These are phyloP conservation scores for Fusarium sp. DNA, from an alignment of 2,329 filamentous ascomycete genomes.

Conservation along the genomic window DNA sequence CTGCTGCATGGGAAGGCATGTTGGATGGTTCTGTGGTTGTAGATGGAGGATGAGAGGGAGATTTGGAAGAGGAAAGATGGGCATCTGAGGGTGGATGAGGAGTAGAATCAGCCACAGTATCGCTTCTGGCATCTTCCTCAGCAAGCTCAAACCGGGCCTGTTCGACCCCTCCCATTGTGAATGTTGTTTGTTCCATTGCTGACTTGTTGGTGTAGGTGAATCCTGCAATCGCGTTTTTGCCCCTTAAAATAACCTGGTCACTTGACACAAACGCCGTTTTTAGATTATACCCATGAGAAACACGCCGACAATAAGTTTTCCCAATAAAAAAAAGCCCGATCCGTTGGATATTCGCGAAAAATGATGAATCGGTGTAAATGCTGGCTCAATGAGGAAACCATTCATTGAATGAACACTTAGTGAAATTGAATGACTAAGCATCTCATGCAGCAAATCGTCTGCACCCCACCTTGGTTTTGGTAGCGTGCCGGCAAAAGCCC, in stretches of 20 bases:
- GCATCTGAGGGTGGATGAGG: conserved; percentile 34
- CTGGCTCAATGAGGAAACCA: conserved; percentile 2
- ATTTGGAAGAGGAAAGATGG: conserved; percentile 42
- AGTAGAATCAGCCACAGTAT: conserved; percentile 40
- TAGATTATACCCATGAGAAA: conserved; percentile 5
- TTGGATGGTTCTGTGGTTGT: conserved; percentile 48
- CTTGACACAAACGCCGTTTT: conserved; percentile 29
- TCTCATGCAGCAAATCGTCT: background rate
- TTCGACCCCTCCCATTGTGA: conserved; percentile 41
- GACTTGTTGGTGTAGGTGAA: conserved; percentile 13
- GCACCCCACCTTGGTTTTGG: background rate
- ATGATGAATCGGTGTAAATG: conserved; percentile 23
- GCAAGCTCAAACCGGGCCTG: conserved; percentile 44
- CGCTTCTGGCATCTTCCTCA: conserved; percentile 44
- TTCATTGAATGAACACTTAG: conserved; percentile 14
- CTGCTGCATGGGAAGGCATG: conserved; percentile 36
- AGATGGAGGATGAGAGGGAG: conserved; percentile 45
- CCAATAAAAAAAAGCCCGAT: background rate
- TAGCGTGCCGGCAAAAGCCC: conserved; percentile 41
- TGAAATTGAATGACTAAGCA: conserved; percentile 41
- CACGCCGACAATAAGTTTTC: background rate
- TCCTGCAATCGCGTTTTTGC: conserved; percentile 5
- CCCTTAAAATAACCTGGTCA: conserved; percentile 20
- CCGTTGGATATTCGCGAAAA: background rate
- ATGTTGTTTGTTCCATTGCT: conserved; percentile 46